These are phyloP conservation scores for Barbatosphaeria neglecta DNA, from an alignment of 495 filamentous ascomycete species.

Conservation along the genomic window DNA sequence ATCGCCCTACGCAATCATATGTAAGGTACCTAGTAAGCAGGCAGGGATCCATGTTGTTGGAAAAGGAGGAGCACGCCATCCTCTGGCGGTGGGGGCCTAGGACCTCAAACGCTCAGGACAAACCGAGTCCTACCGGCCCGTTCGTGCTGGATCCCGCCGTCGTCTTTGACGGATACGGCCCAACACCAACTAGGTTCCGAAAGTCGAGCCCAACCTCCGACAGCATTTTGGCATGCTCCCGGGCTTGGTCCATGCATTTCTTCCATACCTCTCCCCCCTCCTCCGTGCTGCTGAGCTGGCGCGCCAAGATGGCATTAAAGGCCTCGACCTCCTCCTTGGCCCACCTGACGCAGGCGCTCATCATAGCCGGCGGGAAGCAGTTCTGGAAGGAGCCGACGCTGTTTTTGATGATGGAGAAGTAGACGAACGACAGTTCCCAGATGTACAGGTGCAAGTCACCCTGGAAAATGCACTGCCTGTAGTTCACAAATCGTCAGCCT, in stretches of 20 bases:
- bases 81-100: too few relatives aligned
- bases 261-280: conserved; percentile 60
- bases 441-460: conserved; percentile 86
- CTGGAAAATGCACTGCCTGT: conserved; percentile 83
- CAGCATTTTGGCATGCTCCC: conserved; percentile 67
- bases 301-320: conserved; percentile 70
- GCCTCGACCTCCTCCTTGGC: conserved; percentile 83
- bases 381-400: conserved; percentile 78
- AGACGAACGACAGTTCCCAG: conserved; percentile 90
- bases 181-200: conserved; percentile 50
- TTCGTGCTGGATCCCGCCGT: conserved; percentile 4
- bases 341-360: conserved; percentile 91
- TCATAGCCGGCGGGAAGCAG: conserved; percentile 77
- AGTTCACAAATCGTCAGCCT: conserved; percentile 21
- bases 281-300: conserved; percentile 73
- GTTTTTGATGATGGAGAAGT: conserved; percentile 87
- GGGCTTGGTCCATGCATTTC: conserved; percentile 73
- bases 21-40: too few relatives aligned
- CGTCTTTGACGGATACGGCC: conserved; percentile 10
- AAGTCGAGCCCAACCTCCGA: conserved; percentile 87
- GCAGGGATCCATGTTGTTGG: too few relatives aligned
- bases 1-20: too few relatives aligned
- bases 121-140: conserved; percentile 28
- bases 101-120: conserved; percentile 17
- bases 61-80: too few relatives aligned